phyloP scores from a whole-genome alignment of 2,329 filamentous ascomycete species.

The Aschersonia sp. region DNA sequence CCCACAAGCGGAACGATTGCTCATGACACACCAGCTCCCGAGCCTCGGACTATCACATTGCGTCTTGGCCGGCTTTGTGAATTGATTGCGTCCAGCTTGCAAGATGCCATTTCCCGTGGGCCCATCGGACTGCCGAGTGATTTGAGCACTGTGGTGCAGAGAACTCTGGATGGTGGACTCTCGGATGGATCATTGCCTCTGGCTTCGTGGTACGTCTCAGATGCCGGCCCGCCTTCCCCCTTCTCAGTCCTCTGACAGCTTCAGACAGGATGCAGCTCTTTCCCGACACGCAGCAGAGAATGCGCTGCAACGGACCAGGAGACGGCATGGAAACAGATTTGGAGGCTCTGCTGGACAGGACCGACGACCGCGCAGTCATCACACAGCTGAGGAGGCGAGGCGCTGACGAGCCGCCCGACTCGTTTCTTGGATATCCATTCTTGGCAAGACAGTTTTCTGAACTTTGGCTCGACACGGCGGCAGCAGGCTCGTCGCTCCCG shows the following conservation, averaged over 20 bases:
- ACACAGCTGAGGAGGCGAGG: conserved; percentile 14
- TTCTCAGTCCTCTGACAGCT: not conserved
- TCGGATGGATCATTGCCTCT: conserved; percentile 13
- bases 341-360: conserved; percentile 12
- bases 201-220: conserved; percentile 16
- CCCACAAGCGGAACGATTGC: not conserved
- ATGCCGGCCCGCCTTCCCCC: too few relatives aligned
- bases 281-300: not conserved
- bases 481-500: conserved; percentile 7
- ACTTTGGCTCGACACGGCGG: conserved; percentile 16
- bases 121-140: conserved; percentile 12
- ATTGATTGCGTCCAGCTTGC: conserved; percentile 8
- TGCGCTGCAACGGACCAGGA: conserved; percentile 4
- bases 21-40: not conserved
- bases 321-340: conserved; percentile 14
- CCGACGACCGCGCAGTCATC: conserved; percentile 14
- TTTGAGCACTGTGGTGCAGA: conserved; percentile 13
- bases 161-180: conserved; percentile 11
- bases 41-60: conserved; percentile 5
- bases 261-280: conserved; percentile 13
- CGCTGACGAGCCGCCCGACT: conserved; percentile 9
- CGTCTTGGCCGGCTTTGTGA: conserved; percentile 11
- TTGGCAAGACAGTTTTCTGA: conserved; percentile 14
- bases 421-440: conserved; percentile 12
- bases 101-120: conserved; percentile 3